Percentiles rank a stretch among this genome's conserved stretches.
These are phyloP conservation scores for Pseudocercospora pini-densiflorae DNA, from an alignment of 2,329 filamentous ascomycete species.

Conservation along the genomic window DNA sequence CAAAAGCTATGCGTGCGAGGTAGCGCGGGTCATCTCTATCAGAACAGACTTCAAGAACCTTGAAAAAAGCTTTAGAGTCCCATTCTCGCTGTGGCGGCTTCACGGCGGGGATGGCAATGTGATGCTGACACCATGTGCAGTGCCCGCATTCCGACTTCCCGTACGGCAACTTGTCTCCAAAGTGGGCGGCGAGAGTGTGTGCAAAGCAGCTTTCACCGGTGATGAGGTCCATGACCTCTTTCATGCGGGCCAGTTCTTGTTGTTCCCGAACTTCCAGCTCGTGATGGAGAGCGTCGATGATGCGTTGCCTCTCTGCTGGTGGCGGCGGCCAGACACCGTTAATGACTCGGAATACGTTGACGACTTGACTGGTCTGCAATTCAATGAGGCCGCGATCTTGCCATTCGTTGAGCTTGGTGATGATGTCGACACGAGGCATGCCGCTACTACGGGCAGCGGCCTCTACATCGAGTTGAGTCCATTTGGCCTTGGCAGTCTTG, in stretches of 20 bases:
- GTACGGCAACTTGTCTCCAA: constrained; percentile 58
- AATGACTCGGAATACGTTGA: constrained; percentile 60
- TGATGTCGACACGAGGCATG: constrained; percentile 52
- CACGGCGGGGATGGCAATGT: constrained; percentile 43
- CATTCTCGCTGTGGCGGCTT: constrained; percentile 46
- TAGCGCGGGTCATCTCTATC: constrained; percentile 63
- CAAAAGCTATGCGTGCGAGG: constrained; percentile 64
- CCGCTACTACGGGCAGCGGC: constrained; percentile 38
- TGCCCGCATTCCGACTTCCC: constrained; percentile 57
- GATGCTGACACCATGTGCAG: constrained; percentile 50
- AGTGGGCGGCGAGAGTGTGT: constrained; percentile 58
- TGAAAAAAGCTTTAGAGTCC: constrained; percentile 47
- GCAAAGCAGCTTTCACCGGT: constrained; percentile 60
- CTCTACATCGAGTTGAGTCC: constrained; percentile 56
- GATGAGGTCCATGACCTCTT: constrained; percentile 59
- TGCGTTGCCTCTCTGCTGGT: constrained; percentile 47
- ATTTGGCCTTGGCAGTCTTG: constrained; percentile 47
- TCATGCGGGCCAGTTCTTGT: constrained; percentile 58
- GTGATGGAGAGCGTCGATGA: constrained; percentile 55
- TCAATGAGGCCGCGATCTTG: constrained; percentile 56
- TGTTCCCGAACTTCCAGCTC: constrained; percentile 58
- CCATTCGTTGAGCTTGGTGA: constrained; percentile 61
- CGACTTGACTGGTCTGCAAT: constrained; percentile 57
- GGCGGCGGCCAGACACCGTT: constrained; percentile 50
- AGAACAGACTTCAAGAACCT: constrained; percentile 50